phyloP scores from a whole-genome alignment of 2,329 filamentous ascomycete species.

The Phyllosticta citrichinensis region DNA sequence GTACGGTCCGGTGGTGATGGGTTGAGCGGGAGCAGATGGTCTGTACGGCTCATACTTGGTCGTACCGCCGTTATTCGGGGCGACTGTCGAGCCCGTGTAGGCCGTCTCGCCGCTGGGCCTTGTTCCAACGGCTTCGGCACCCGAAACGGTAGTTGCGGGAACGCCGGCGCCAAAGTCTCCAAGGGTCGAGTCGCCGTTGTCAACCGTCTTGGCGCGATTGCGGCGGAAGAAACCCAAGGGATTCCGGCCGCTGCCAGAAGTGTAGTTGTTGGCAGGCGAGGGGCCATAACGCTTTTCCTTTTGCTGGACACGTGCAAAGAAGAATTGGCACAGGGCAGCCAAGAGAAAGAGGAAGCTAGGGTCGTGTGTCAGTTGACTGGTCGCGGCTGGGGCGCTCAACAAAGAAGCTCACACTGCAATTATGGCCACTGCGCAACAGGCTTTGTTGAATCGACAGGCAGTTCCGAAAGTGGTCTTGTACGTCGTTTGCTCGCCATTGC shows the following conservation, averaged over 20 bases:
- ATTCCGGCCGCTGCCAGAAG: conserved; percentile 45
- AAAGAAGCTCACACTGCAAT: conserved; percentile 54
- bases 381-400: neutral
- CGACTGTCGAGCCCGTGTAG: conserved; percentile 40
- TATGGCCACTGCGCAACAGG: conserved; percentile 67
- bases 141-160: conserved; percentile 18
- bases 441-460: conserved; percentile 68
- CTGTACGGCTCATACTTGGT: conserved; percentile 21
- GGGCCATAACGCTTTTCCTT: conserved; percentile 65
- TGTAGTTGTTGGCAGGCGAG: conserved; percentile 57
- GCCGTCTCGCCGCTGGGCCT: conserved; percentile 41
- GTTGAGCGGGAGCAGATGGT: conserved; percentile 17
- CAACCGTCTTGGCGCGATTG: conserved; percentile 22
- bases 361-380: neutral
- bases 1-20: conserved; percentile 25
- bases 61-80: conserved; percentile 19
- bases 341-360: conserved; percentile 62
- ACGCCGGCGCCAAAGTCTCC: conserved; percentile 23
- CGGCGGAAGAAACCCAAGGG: conserved; percentile 37
- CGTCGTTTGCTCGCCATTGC: conserved; percentile 29
- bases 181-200: conserved; percentile 35
- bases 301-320: conserved; percentile 60
- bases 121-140: conserved; percentile 21
- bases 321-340: conserved; percentile 59
- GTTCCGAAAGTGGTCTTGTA: conserved; percentile 41